Evolutionary conservation across 169 alveolate species (phyloP).

Genomic region (Babesia bovis): DNA sequence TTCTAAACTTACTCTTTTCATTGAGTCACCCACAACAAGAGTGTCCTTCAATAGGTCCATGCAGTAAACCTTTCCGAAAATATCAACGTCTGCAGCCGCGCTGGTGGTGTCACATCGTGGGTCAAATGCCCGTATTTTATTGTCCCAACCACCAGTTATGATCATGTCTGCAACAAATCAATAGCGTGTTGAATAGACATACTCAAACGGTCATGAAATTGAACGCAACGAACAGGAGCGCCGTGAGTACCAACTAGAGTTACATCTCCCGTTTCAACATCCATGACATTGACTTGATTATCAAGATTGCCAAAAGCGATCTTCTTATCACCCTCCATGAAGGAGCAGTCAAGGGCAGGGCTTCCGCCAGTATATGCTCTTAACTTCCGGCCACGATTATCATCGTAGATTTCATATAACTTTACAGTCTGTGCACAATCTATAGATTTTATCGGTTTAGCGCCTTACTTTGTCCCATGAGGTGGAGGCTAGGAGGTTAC

Average conservation of each 20-base stretch:
- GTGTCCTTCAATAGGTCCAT: conserved; percentile 61
- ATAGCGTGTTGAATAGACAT: neutral
- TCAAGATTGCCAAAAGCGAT: conserved; percentile 53
- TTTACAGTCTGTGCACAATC: conserved; percentile 31
- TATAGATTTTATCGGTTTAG: neutral
- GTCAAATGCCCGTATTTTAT: conserved; percentile 51
- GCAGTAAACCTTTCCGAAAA: conserved; percentile 64
- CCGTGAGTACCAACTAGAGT: conserved; percentile 49
- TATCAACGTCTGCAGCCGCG: conserved; percentile 56
- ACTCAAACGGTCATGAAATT: conserved; percentile 45
- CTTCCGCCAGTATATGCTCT: conserved; percentile 16
- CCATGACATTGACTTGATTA: conserved; percentile 42
- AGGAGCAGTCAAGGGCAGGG: conserved; percentile 60
- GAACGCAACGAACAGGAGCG: conserved; percentile 62
- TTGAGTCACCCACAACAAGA: conserved; percentile 68
- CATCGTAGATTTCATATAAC: conserved; percentile 25
- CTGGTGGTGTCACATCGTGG: conserved; percentile 22
- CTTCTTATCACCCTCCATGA: conserved; percentile 54
- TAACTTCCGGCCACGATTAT: conserved; percentile 13
- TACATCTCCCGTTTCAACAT: conserved; percentile 39
- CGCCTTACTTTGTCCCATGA: conserved; percentile 68
- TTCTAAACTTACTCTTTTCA: conserved; percentile 49
- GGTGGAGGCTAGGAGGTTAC: conserved; percentile 58
- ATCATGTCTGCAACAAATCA: conserved; percentile 15
- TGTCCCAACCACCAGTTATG: conserved; percentile 67